Base-by-base conservation (phyloP, 805 yeast species). In the Sungouiella blattae region DNA sequence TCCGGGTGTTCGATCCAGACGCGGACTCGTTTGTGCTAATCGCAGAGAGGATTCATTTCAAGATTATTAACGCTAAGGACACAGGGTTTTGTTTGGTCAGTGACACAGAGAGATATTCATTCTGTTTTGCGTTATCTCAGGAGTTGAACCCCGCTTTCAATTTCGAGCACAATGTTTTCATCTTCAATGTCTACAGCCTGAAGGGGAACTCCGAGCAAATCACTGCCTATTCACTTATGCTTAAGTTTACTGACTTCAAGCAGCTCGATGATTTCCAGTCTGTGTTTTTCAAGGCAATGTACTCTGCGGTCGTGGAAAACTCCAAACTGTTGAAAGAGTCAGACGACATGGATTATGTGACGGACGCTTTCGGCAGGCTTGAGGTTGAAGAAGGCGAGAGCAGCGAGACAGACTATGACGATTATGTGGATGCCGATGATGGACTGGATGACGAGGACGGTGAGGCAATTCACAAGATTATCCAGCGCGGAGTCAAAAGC, bases 171-270 rank as follows among this genome's bases (percentile, higher is more conserved):
- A 44, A 57, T 11, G 70, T 85, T 1, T 83, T 87, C 46, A 71
- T 83, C 11, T 87, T 86, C 70, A 83, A 84, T 53, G 72, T 79
- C 0, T 62, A 69, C 17, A 80, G 95, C 1, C n/a, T n/a, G n/a
- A n/a, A n/a, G n/a, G n/a, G n/a, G n/a, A n/a, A n/a, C n/a, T n/a
- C n/a, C n/a, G n/a, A n/a, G n/a, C n/a, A n/a, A n/a, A n/a, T n/a
- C n/a, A n/a, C n/a, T n/a, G n/a, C n/a, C n/a, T n/a, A n/a, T n/a
- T n/a, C n/a, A n/a, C 84, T 83, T 73, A 66, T 85, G 45, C 47
- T 85, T 25, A 75, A 70, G 46, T 86, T 87, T 49, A 43, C 44
- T 1, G 53, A 58, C 26, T 51, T 59, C 7, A 60, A 61, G 1
- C 54, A 53, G 0, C 69, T 80, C 37, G 60, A 63, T 15, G 43